Conservation (phyloP, 2,329 filamentous ascomycete species). For the Blumeria graminis region DNA sequence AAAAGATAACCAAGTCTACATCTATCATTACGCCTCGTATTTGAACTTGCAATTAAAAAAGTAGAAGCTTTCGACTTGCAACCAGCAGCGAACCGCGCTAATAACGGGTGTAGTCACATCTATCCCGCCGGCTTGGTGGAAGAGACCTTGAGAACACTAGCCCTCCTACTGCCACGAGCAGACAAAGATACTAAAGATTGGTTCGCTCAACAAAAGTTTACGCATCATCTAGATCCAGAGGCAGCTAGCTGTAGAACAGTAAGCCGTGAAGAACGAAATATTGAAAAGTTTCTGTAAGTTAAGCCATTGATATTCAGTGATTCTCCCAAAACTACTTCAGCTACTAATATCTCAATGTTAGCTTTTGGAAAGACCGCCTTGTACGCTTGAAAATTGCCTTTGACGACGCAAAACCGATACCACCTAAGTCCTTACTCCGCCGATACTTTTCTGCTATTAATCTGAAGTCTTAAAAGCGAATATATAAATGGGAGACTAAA, state of each 20-base stretch:
- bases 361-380: constrained; percentile 4
- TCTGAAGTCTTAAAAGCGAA: not conserved
- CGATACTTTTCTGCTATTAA: constrained; percentile 2
- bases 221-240: constrained; percentile 2
- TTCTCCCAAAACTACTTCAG: not conserved
- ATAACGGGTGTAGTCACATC: not conserved
- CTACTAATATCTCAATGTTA: not conserved
- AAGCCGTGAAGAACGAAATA: constrained; percentile 1
- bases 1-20: not conserved
- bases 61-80: not conserved
- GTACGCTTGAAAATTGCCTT: constrained; percentile 1
- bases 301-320: not conserved
- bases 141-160: constrained; percentile 3
- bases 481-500: too few relatives aligned
- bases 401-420: constrained; percentile 1
- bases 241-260: constrained; percentile 2
- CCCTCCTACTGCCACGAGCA: constrained; percentile 1
- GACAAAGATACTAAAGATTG: constrained; percentile 3
- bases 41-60: constrained; percentile 2
- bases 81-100: not conserved
- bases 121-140: constrained; percentile 3
- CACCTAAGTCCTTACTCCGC: constrained; percentile 1
- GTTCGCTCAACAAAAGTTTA: constrained; percentile 2
- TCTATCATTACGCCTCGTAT: constrained; percentile 4
- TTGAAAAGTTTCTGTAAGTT: constrained; percentile 3